Evolutionary conservation across 2,329 filamentous ascomycete genomes (phyloP).

Genomic region (Botryotinia narcissicola): DNA sequence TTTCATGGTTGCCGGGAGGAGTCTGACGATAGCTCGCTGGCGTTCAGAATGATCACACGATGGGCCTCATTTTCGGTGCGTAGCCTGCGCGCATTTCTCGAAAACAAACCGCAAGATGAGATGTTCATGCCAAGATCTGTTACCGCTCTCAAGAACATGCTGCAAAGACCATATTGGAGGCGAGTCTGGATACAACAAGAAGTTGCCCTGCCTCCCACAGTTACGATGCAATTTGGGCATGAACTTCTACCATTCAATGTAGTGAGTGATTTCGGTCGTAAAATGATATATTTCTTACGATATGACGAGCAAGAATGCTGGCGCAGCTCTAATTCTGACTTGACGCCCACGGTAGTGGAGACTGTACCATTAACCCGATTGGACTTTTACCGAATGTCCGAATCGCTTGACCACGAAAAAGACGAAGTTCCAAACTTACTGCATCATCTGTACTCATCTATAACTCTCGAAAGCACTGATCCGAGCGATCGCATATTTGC

Average conservation of each 20-base stretch:
- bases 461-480: background rate
- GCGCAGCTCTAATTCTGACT: too few relatives aligned
- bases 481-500: background rate
- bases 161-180: background rate
- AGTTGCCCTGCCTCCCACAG: background rate
- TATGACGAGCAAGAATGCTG: too few relatives aligned
- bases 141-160: background rate
- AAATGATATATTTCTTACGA: too few relatives aligned
- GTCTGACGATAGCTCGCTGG: background rate
- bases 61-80: background rate
- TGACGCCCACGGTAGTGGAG: accelerated
- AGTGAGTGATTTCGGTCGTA: too few relatives aligned
- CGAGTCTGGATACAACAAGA: background rate
- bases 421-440: accelerated
- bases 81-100: background rate
- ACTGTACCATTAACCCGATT: accelerated
- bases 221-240: background rate
- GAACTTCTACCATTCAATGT: background rate
- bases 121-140: background rate
- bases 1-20: background rate
- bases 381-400: accelerated
- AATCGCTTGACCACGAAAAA: accelerated
- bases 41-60: background rate
- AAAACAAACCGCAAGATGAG: background rate
- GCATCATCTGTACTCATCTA: accelerated